Base-by-base conservation (phyloP, 495 filamentous ascomycete genomes). In the Xylaria longipes region DNA sequence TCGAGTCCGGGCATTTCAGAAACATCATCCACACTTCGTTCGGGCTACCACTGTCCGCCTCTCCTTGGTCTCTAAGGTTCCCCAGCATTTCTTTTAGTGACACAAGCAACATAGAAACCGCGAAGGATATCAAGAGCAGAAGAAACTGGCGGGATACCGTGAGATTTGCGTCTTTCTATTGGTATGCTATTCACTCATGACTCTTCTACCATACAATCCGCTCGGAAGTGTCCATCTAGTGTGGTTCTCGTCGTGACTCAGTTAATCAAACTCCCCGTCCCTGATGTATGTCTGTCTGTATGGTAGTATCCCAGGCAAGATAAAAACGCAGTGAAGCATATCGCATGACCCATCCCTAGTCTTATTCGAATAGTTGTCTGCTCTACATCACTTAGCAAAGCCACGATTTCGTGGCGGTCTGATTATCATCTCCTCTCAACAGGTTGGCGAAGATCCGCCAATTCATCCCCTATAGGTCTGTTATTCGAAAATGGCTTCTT, bases 231-330 rank as follows among this genome's bases (percentile, higher is more conserved):
- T 37, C 62, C 46, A 57, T 39, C 52, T 25, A 22, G 35, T 27
- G 33, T 41, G 46, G 46, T 56, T 41, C 33, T 56, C 46, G n/a
- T 68, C 52, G 27, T 54, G 46, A 25, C 33, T 33, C 29, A 68
- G 25, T 65, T 46, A 68, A 12, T 68, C 65, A 68, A 68, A 68
- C 50, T 58, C 25, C 65, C 35, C 3, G 12, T 43, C 39, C 60
- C 41, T 46, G 62, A 68, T 58, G 37, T 58, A 45, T 68, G 50
- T 37, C 54, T 29, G 65, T 65, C 37, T 41, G 41, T 33, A 65
- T 65, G 62, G n/a, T 65, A 27, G 22, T 37, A 65, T 65, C 39
- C 62, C 39, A 48, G 39, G 41, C n/a, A 20, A 46, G 17, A 33
- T 6, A 46, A 15, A 50, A 39, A 33, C 6, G 25, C 29, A 41